Evolutionary conservation across 495 filamentous ascomycete genomes (phyloP).

Genomic region (Penicillium mononematosum): DNA sequence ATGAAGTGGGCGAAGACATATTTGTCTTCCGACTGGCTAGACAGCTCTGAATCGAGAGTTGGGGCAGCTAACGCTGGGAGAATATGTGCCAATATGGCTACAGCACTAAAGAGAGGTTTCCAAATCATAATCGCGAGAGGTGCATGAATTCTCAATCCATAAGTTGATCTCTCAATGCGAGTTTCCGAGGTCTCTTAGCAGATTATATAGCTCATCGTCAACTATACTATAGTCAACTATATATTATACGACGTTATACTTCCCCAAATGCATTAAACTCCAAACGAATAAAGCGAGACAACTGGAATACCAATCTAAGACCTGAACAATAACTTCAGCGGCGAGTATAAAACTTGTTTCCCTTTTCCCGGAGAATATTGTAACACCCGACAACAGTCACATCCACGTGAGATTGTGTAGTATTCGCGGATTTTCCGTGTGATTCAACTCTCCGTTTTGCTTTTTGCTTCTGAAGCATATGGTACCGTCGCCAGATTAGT

Average conservation of each 20-base stretch:
- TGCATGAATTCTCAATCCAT: no score
- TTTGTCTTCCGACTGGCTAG: background rate
- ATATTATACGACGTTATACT: background rate
- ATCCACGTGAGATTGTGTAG: slow-evolving; percentile 2
- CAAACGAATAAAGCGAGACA: background rate
- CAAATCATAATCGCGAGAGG: background rate
- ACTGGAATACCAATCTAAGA: background rate
- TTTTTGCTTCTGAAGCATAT: background rate
- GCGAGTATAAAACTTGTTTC: slow-evolving; percentile 1
- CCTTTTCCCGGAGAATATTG: background rate
- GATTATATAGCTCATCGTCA: background rate
- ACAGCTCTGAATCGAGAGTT: no score
- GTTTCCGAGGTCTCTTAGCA: background rate
- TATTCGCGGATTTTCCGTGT: background rate
- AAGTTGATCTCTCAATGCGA: background rate
- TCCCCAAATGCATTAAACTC: background rate
- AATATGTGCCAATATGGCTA: background rate
- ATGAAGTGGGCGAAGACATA: slow-evolving; percentile 10
- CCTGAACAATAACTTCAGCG: background rate
- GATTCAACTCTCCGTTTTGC: background rate
- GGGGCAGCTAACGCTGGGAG: background rate
- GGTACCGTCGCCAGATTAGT: background rate
- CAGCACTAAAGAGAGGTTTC: background rate
- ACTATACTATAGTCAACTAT: background rate
- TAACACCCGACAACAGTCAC: background rate